Conservation (phyloP, 305 asterid species). For the Solanum chacoense region DNA sequence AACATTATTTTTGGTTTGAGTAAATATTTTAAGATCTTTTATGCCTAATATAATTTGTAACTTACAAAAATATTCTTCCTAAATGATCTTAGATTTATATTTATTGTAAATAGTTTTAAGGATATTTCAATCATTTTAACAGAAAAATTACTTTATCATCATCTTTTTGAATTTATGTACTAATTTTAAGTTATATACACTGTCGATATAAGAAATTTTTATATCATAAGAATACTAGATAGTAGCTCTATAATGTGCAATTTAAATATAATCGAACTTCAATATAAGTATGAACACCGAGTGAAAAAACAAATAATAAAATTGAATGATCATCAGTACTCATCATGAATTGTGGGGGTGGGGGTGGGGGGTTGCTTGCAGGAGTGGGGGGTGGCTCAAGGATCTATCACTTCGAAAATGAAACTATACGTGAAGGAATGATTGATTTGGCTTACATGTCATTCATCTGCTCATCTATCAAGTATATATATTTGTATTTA, state of each 20-base stretch:
- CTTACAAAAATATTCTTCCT: neutral
- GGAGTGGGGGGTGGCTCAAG: slow-evolving; percentile 4
- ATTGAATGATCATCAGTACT: neutral
- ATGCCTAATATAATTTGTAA: neutral
- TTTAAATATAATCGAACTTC: neutral
- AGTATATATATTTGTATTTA: slow-evolving; percentile 2
- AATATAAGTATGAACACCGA: neutral
- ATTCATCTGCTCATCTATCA: neutral
- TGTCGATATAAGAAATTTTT: neutral
- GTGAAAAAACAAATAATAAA: neutral
- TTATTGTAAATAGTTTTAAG: neutral
- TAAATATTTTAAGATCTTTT: neutral
- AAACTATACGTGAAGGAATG: slow-evolving; percentile 31
- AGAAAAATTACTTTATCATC: neutral
- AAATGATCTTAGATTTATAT: neutral
- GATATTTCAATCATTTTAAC: neutral
- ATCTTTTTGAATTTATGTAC: neutral
- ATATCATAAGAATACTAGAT: neutral
- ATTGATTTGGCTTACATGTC: slow-evolving; percentile 24
- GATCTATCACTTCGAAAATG: slow-evolving; percentile 50
- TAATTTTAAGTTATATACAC: neutral
- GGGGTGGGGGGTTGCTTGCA: neutral
- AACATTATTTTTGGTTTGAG: neutral
- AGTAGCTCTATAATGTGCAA: rapidly evolving
- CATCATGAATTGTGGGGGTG: neutral